Evolutionary conservation across 257 asterid species (phyloP).

Genomic region (Osmanthus fragrans): DNA sequence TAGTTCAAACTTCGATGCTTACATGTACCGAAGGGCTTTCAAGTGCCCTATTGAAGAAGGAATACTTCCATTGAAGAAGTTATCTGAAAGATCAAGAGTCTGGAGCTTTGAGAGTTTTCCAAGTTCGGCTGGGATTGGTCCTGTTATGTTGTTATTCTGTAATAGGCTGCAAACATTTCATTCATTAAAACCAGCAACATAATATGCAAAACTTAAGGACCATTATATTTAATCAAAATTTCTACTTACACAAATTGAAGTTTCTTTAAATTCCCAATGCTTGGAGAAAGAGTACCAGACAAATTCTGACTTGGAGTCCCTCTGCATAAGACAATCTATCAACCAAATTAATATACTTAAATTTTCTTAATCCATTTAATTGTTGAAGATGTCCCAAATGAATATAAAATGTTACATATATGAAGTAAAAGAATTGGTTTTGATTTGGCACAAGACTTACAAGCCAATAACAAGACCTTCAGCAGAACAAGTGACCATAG

Average conservation of each 20-base stretch:
- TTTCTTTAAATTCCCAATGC: constrained; percentile 87
- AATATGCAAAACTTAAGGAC: neutral
- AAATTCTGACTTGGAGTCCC: constrained; percentile 93
- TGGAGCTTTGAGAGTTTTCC: constrained; percentile 78
- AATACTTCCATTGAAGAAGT: constrained; percentile 61
- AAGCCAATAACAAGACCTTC: constrained; percentile 86
- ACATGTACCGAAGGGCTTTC: constrained; percentile 76
- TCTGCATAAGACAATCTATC: constrained; percentile 56
- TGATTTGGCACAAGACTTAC: constrained; percentile 44
- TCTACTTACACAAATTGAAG: constrained; percentile 79
- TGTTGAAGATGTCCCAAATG: neutral
- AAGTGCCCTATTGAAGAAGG: constrained; percentile 67
- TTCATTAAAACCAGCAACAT: neutral
- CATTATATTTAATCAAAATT: neutral
- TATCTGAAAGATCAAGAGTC: constrained; percentile 88
- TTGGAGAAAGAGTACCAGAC: constrained; percentile 81
- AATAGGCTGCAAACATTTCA: constrained; percentile 58
- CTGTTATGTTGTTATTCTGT: constrained; percentile 86
- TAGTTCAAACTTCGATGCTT: constrained; percentile 28
- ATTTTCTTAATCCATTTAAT: neutral
- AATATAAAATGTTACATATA: neutral
- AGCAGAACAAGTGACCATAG: constrained; percentile 90
- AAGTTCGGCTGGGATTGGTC: constrained; percentile 69
- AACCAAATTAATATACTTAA: constrained; percentile 29
- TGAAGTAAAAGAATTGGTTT: neutral